Conservation (phyloP, 805 yeast genomes). For the Nakazawaea populi region DNA sequence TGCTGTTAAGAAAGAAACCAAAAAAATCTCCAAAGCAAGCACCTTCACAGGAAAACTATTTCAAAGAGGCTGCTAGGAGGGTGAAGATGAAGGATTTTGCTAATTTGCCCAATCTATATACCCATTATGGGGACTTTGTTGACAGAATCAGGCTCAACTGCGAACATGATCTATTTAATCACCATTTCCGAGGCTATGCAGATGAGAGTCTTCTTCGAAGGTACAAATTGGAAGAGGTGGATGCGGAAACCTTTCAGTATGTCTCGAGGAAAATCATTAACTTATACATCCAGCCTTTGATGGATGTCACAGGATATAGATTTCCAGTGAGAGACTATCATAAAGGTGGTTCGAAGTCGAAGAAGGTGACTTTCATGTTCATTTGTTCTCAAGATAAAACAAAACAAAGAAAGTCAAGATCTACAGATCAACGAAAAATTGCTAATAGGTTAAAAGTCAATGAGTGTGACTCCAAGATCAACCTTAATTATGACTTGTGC, state of each 20-base stretch:
- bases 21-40: not conserved
- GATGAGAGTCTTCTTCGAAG: slow-evolving; percentile 27
- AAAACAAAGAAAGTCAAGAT: slow-evolving; percentile 36
- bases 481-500: slow-evolving; percentile 30
- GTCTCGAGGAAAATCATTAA: slow-evolving; percentile 29
- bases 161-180: slow-evolving; percentile 28
- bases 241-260: slow-evolving; percentile 24
- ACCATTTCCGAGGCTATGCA: slow-evolving; percentile 27
- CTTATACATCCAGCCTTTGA: slow-evolving; percentile 33
- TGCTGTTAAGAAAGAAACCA: not conserved
- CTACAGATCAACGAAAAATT: slow-evolving; percentile 30
- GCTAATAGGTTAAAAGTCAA: slow-evolving; percentile 34
- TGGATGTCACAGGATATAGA: slow-evolving; percentile 33
- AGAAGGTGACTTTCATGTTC: slow-evolving; percentile 37
- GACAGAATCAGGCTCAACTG: slow-evolving; percentile 28
- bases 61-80: slow-evolving; percentile 12
- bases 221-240: slow-evolving; percentile 25
- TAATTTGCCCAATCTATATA: slow-evolving; percentile 27
- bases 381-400: slow-evolving; percentile 38
- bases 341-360: slow-evolving; percentile 33
- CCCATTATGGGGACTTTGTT: slow-evolving; percentile 27
- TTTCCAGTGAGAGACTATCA: slow-evolving; percentile 41
- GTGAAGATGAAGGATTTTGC: slow-evolving; percentile 22
- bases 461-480: slow-evolving; percentile 33
- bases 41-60: not conserved